Conservation (phyloP, 192 early-diverging fungal species). For the Coemansia sp. region DNA sequence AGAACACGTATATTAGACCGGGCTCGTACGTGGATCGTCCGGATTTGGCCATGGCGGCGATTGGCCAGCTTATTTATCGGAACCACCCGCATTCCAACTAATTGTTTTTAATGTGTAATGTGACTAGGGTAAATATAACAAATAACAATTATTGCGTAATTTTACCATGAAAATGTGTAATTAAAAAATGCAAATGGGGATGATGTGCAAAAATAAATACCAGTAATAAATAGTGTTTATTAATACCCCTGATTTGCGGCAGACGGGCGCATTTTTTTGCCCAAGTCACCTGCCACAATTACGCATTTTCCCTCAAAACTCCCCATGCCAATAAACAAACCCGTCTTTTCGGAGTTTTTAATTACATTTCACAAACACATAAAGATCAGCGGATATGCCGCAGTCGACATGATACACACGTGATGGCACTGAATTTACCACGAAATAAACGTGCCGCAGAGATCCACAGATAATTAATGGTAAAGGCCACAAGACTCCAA, state of each 20-base stretch:
- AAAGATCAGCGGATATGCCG: not conserved
- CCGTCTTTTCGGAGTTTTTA: too few species aligned
- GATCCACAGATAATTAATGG: not conserved
- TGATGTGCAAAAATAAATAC: not conserved
- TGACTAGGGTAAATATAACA: not conserved
- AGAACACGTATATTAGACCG: conserved; percentile 6
- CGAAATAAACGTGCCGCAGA: not conserved
- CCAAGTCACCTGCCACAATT: too few species aligned
- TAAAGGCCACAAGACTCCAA: not conserved
- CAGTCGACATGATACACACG: not conserved
- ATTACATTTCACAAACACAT: too few species aligned
- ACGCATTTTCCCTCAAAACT: too few species aligned
- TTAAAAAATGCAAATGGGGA: not conserved
- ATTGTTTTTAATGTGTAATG: not conserved
- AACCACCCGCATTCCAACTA: not conserved
- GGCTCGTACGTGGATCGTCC: conserved; percentile 21
- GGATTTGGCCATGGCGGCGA: conserved; percentile 16
- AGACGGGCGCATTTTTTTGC: too few species aligned
- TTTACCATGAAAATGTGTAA: not conserved
- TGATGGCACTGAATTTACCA: not conserved
- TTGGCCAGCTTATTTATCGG: conserved; percentile 8
- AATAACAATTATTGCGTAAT: not conserved
- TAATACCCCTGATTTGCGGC: too few species aligned
- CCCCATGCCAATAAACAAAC: too few species aligned
- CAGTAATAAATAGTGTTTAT: not conserved